phyloP scores from a whole-genome alignment of 169 alveolate genomes.

The Plasmodium malariae region DNA sequence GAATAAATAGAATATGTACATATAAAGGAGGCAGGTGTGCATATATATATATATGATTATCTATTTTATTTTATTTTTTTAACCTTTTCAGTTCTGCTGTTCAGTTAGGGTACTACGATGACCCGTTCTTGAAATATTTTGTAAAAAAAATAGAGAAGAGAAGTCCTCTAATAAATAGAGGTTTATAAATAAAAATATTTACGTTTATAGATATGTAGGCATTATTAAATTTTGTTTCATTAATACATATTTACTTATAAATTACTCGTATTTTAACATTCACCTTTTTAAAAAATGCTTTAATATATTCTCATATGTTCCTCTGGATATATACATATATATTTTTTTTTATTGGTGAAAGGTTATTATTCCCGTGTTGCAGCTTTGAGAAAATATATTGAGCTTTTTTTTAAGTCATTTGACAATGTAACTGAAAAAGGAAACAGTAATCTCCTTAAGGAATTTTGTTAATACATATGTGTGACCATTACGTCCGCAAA shows the following conservation, averaged over 20 bases:
- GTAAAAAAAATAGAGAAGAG: slow-evolving; percentile 45
- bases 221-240: not conserved
- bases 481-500: not conserved
- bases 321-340: not conserved
- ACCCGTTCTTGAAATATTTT: slow-evolving; percentile 69
- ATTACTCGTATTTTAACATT: no score
- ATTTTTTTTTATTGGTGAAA: slow-evolving; percentile 29
- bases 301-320: no score
- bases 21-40: not conserved
- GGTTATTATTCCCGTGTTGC: slow-evolving; percentile 79
- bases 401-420: slow-evolving; percentile 62
- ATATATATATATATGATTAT: slow-evolving; percentile 5
- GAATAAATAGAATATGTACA: no score
- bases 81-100: slow-evolving; percentile 74
- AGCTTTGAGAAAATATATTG: slow-evolving; percentile 65
- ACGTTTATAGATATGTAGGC: not conserved
- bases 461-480: not conserved
- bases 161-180: slow-evolving; percentile 78
- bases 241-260: no score
- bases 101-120: slow-evolving; percentile 64
- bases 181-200: slow-evolving; percentile 23
- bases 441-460: not conserved
- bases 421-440: slow-evolving; percentile 34
- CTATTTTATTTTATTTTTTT: not conserved
- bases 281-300: no score